Evolutionary conservation across 2,329 filamentous ascomycete genomes (phyloP).

Genomic region (Sclerotinia trifoliorum): DNA sequence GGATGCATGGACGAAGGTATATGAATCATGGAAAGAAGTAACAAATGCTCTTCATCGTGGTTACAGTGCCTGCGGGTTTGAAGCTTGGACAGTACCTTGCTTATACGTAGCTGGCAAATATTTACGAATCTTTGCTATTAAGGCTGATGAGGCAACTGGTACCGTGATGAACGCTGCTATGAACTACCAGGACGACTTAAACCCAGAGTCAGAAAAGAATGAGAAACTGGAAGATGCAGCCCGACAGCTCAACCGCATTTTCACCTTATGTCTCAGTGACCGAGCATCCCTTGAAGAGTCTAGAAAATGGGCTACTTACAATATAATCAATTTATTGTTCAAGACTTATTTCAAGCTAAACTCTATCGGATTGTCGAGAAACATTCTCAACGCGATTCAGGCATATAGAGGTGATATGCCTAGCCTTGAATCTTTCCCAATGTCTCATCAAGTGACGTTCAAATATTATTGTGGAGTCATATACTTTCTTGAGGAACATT

Average conservation of each 20-base stretch:
- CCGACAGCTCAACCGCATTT: slow-evolving; percentile 86
- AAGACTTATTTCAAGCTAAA: slow-evolving; percentile 98
- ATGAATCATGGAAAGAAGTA: slow-evolving; percentile 85
- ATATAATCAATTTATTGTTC: slow-evolving; percentile 90
- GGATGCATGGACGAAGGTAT: slow-evolving; percentile 68
- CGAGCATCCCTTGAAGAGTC: slow-evolving; percentile 82
- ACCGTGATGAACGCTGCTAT: slow-evolving; percentile 46
- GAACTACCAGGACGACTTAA: slow-evolving; percentile 76
- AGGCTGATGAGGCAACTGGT: slow-evolving; percentile 72
- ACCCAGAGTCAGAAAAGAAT: slow-evolving; percentile 72
- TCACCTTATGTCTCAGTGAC: slow-evolving; percentile 85
- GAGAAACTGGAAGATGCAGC: slow-evolving; percentile 89
- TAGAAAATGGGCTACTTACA: slow-evolving; percentile 97
- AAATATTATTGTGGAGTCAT: slow-evolving; percentile 95
- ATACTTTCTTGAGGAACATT: slow-evolving; percentile 93
- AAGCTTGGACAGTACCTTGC: slow-evolving; percentile 89
- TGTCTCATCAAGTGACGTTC: slow-evolving; percentile 89
- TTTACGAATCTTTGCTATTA: slow-evolving; percentile 83
- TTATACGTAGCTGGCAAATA: slow-evolving; percentile 87
- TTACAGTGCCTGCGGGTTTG: slow-evolving; percentile 73
- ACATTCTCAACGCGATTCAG: slow-evolving; percentile 78
- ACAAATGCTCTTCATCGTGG: slow-evolving; percentile 74
- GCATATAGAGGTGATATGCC: slow-evolving; percentile 81
- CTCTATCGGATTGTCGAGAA: slow-evolving; percentile 83
- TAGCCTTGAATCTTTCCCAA: slow-evolving; percentile 73